Evolutionary conservation across 2,329 filamentous ascomycete genomes (phyloP).

Genomic region (Zalaria sp.): DNA sequence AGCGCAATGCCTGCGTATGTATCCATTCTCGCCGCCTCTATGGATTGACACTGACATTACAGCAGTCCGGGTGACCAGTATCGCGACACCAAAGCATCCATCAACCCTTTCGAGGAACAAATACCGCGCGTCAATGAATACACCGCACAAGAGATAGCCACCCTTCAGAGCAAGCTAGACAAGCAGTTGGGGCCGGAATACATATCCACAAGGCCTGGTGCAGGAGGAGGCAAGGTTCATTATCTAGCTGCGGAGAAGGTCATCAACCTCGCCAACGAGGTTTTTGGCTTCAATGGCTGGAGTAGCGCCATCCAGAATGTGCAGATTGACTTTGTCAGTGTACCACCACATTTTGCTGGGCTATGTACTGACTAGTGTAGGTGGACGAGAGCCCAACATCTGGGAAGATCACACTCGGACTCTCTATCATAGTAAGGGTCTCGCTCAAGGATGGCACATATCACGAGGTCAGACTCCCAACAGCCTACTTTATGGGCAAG

Average conservation of each 20-base stretch:
- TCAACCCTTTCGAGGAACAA: constrained; percentile 70
- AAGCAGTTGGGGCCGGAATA: constrained; percentile 94
- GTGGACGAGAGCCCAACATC: constrained; percentile 70
- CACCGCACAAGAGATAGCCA: constrained; percentile 82
- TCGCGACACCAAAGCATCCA: constrained; percentile 23
- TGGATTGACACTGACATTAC: neutral
- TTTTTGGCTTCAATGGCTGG: constrained; percentile 97
- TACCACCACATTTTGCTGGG: constrained; percentile 1
- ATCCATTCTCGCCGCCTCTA: neutral
- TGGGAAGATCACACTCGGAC: constrained; percentile 65
- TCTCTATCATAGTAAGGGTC: constrained; percentile 83
- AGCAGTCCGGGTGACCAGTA: constrained; percentile 21
- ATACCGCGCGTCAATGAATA: constrained; percentile 60
- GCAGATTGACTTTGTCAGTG: constrained; percentile 71
- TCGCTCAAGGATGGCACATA: constrained; percentile 88
- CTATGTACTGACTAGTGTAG: constrained; percentile 17
- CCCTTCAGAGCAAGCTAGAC: constrained; percentile 71
- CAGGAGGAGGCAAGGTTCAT: constrained; percentile 73
- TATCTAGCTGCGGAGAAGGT: constrained; percentile 95
- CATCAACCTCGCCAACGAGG: constrained; percentile 86
- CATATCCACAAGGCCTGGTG: constrained; percentile 72
- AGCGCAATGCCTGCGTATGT: constrained; percentile 9
- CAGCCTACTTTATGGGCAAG: neutral
- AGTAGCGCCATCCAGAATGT: constrained; percentile 91
- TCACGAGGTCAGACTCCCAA: constrained; percentile 48